Evolutionary conservation across 805 yeast species (phyloP), one percentile per base, ranked within the genome.

Genomic region (Metschnikowia arizonensis): DNA sequence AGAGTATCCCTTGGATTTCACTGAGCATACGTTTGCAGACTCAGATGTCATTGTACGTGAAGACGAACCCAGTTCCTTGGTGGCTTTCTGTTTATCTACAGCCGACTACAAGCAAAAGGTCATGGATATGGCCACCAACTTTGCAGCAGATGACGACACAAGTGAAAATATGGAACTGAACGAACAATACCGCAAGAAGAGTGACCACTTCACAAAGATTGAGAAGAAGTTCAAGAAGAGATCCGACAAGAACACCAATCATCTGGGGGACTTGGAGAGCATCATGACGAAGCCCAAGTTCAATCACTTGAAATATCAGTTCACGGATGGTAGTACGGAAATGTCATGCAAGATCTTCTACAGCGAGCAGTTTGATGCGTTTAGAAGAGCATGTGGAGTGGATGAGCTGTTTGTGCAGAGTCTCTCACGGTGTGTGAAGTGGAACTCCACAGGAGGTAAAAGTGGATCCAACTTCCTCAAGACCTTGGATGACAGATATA

Each of bases 391-490:
- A 25, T 91, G 97, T 69, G 89, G 88, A 0, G 79, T 82, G 45
- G 80, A 80, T 46, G 83, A 78, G 4, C 77, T 77, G 53, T 93
- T 83, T 54, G 80, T 93, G 33, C 96, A 89, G 61, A 89, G 97
- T 63, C 74, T 95, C 38, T 83, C 97, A 4, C 69, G 99, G 49
- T 93, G 99, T 66, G 81, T 89, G 11, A 87, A 89, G 59, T 95
- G 98, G 98, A 90, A 91, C 57, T 85, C 96, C 0, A 79, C 83
- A 23, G 99, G 99, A 32, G 99, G 99, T 30, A 93, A 93, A 60
- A 87, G 96, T 62, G 97, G 98, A 0, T 88, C 97, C 2, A 88
- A 88, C 2, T 93, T 93, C 62, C 70, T 93, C 63, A 93, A 93
- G 59, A 93, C 99, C 0, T 66, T 88, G 36, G 99, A 93, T 65